Percentiles rank a stretch among this genome's conserved stretches.
Evolutionary conservation across 306 rosid species (phyloP).

Genomic region (Vigna trinervia): DNA sequence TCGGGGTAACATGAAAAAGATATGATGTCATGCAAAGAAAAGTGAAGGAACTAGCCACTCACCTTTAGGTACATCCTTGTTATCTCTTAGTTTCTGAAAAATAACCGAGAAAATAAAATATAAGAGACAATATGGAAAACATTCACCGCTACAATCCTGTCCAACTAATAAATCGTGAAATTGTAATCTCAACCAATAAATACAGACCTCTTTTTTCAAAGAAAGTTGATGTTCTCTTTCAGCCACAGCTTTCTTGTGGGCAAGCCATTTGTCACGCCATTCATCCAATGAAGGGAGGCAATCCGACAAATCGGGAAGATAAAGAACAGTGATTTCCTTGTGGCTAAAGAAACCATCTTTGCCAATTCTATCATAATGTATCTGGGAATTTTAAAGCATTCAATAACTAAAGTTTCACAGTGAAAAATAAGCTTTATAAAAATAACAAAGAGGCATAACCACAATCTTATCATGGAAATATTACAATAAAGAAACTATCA

Average conservation of each 20-base stretch:
- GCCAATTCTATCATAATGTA: slow-evolving; percentile 91
- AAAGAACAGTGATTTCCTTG: slow-evolving; percentile 86
- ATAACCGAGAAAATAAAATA: slow-evolving; percentile 23
- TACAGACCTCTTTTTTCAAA: slow-evolving; percentile 72
- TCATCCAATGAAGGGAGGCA: slow-evolving; percentile 86
- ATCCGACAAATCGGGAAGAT: slow-evolving; percentile 87
- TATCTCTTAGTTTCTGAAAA: slow-evolving; percentile 55
- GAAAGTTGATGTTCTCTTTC: slow-evolving; percentile 77
- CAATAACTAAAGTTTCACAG: slow-evolving; percentile 18
- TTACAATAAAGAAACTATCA: background rate
- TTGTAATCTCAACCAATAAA: slow-evolving; percentile 30
- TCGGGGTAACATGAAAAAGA: slow-evolving; percentile 12
- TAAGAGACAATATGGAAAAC: background rate
- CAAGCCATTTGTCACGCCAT: slow-evolving; percentile 94
- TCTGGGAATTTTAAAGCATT: slow-evolving; percentile 57
- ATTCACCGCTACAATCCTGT: background rate
- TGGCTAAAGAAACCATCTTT: slow-evolving; percentile 95
- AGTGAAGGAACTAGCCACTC: slow-evolving; percentile 18
- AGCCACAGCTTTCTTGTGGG: slow-evolving; percentile 77
- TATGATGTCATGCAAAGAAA: slow-evolving; percentile 4
- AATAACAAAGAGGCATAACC: background rate
- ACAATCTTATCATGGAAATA: slow-evolving; percentile 3
- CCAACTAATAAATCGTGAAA: slow-evolving; percentile 4
- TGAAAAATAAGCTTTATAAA: background rate
- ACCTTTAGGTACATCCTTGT: slow-evolving; percentile 57